Evolutionary conservation across 2,329 filamentous ascomycete genomes (phyloP).

Genomic region (Penicillium occitanis): DNA sequence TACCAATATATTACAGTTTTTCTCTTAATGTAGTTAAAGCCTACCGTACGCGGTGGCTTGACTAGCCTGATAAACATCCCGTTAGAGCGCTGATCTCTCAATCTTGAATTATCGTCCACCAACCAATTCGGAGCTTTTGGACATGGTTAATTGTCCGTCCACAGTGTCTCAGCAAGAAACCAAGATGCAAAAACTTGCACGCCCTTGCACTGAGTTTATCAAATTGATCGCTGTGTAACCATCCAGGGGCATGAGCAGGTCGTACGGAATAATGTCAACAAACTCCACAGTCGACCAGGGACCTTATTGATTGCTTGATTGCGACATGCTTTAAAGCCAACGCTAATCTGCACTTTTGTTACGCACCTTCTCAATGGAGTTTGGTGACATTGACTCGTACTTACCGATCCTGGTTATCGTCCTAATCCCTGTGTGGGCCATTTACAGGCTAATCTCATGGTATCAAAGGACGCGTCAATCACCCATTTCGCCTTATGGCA

Average conservation of each 20-base stretch:
- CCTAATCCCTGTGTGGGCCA: constrained; percentile 12
- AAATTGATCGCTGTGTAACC: not conserved
- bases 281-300: not conserved
- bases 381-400: constrained; percentile 8
- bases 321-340: not conserved
- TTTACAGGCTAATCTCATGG: not conserved
- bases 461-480: constrained; percentile 12
- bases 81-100: not conserved
- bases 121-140: not conserved
- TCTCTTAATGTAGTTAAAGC: not conserved
- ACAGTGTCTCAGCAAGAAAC: not conserved
- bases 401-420: not conserved
- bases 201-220: not conserved
- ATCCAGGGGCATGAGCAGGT: not conserved
- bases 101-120: not conserved
- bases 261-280: not conserved
- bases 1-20: not conserved
- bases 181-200: not conserved
- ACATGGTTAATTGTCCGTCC: not conserved
- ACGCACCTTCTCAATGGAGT: constrained; percentile 20
- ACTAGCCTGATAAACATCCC: not conserved
- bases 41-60: not conserved
- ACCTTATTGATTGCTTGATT: not conserved
- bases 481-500: constrained; percentile 1
- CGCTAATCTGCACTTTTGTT: not conserved